Evolutionary conservation across 1,284 basidiomycete species (phyloP).

Genomic region (Austroboletus novae-zelandiae): DNA sequence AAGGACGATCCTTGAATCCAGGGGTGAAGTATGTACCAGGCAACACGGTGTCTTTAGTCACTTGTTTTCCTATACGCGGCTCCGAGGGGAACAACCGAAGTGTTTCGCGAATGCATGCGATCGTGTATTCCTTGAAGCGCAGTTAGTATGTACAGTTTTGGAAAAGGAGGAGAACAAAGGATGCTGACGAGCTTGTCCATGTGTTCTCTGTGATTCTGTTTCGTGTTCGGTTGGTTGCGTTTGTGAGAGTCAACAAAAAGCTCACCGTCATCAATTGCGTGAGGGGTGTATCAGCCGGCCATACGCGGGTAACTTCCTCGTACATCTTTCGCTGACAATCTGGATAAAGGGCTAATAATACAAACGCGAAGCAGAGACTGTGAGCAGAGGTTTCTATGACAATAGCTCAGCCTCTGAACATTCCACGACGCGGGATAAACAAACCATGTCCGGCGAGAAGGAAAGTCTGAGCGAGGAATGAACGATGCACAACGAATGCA

Average conservation of each 20-base stretch:
- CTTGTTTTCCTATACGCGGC: conserved; percentile 42
- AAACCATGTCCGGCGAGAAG: conserved; percentile 36
- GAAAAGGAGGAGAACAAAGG: neutral
- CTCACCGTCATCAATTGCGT: conserved; percentile 22
- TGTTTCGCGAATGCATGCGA: conserved; percentile 42
- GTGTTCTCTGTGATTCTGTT: conserved; percentile 37
- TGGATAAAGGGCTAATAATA: conserved; percentile 45
- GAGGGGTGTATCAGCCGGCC: conserved; percentile 32
- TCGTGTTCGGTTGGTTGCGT: neutral
- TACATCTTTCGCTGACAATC: conserved; percentile 43
- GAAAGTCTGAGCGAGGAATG: conserved; percentile 31
- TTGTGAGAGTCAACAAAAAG: neutral
- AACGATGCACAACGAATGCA: neutral
- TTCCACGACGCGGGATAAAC: neutral
- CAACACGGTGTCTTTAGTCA: conserved; percentile 35
- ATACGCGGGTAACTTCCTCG: conserved; percentile 37
- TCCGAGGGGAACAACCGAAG: conserved; percentile 40
- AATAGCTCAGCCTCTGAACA: conserved; percentile 2
- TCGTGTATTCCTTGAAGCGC: conserved; percentile 37
- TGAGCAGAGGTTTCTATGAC: conserved; percentile 44
- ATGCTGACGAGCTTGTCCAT: conserved; percentile 33
- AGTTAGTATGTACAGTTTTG: neutral
- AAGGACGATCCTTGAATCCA: conserved; percentile 21
- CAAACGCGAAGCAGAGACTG: conserved; percentile 40
- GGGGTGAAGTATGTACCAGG: conserved; percentile 34